These are phyloP conservation scores for Didymella sp. DNA, from an alignment of 2,329 filamentous ascomycete genomes.

Conservation along the genomic window DNA sequence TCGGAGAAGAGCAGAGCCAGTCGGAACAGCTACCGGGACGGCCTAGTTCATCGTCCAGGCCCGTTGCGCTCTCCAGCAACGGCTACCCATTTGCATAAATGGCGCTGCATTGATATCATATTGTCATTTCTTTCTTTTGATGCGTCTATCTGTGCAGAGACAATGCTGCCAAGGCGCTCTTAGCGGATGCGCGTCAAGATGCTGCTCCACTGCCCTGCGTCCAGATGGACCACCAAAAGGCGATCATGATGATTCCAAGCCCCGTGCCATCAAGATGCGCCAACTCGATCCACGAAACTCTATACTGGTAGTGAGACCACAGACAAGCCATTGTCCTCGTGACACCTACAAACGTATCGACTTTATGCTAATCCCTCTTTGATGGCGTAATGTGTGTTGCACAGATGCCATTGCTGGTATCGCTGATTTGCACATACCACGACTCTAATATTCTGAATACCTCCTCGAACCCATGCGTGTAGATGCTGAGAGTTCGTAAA, in stretches of 20 bases:
- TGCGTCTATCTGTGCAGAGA: background rate
- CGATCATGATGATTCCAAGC: background rate
- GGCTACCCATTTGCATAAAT: background rate
- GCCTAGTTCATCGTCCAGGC: background rate
- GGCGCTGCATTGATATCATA: background rate
- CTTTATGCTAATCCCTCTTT: background rate
- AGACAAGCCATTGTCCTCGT: background rate
- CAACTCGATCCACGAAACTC: background rate
- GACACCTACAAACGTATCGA: background rate
- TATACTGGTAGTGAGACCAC: background rate
- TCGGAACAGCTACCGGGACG: conserved; percentile 12
- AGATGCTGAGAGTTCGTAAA: background rate
- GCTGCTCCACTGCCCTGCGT: conserved; percentile 17
- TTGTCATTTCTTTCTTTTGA: background rate
- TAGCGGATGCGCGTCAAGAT: background rate
- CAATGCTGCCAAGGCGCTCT: background rate
- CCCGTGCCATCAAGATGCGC: background rate
- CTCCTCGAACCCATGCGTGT: background rate
- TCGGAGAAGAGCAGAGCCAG: conserved; percentile 3
- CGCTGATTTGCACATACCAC: background rate
- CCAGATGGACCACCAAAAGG: background rate
- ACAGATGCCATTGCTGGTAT: background rate
- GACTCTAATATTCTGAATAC: background rate
- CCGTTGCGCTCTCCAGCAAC: background rate
- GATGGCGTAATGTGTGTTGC: background rate